These are phyloP conservation scores for Starmera pachycereana DNA, from an alignment of 805 yeast species.

Conservation along the genomic window DNA sequence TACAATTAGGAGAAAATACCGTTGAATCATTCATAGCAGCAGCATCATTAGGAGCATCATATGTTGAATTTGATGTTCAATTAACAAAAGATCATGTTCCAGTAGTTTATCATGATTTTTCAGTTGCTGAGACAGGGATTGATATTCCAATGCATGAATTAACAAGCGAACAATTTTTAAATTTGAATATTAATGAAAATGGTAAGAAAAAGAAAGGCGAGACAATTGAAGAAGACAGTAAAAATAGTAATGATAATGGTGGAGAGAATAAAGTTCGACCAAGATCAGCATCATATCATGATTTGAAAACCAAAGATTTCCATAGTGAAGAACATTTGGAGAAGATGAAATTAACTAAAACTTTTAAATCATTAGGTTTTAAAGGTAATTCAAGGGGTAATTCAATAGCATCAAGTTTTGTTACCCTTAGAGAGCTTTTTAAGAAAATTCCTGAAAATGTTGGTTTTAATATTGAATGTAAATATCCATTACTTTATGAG, in stretches of 20 bases:
- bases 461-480: constrained; percentile 91
- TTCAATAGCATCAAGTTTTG: constrained; percentile 85
- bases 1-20: constrained; percentile 93
- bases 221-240: background rate
- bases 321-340: constrained; percentile 21
- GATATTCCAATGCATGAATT: constrained; percentile 94
- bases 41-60: constrained; percentile 90
- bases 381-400: constrained; percentile 90
- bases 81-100: constrained; percentile 86
- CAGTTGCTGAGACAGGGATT: constrained; percentile 91
- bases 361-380: constrained; percentile 76
- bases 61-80: constrained; percentile 95
- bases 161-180: constrained; percentile 80
- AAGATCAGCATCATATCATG: constrained; percentile 13
- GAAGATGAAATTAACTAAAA: constrained; percentile 79
- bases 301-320: background rate
- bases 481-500: constrained; percentile 93
- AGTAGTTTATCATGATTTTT: constrained; percentile 88
- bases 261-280: constrained; percentile 21
- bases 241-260: constrained; percentile 5
- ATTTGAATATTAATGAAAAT: constrained; percentile 27
- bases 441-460: constrained; percentile 70
- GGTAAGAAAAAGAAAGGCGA: constrained; percentile 2
- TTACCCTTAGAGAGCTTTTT: constrained; percentile 78
- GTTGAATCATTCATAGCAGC: constrained; percentile 94